These are phyloP conservation scores for Beauveria pseudobassiana DNA, from an alignment of 2,329 filamentous ascomycete species.

Conservation along the genomic window DNA sequence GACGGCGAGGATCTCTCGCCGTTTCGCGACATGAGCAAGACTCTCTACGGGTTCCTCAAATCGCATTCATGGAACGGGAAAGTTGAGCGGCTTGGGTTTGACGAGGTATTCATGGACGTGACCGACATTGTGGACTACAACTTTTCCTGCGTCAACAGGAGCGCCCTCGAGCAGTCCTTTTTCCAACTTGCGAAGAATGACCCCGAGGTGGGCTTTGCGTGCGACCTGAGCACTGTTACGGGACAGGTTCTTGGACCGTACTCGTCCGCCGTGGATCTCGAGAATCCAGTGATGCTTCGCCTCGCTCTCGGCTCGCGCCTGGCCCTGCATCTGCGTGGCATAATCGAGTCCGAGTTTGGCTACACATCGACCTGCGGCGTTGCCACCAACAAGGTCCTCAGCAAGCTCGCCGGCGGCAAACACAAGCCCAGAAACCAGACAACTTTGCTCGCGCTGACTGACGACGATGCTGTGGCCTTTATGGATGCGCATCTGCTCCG, in stretches of 20 bases:
- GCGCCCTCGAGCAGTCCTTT: conserved; percentile 61
- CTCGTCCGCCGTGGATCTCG: conserved; percentile 19
- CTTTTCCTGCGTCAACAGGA: conserved; percentile 57
- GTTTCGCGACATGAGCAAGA: conserved; percentile 82
- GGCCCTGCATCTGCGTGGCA: conserved; percentile 62
- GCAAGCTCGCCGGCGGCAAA: conserved; percentile 75
- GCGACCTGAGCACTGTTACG: conserved; percentile 60
- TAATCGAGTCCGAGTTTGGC: conserved; percentile 67
- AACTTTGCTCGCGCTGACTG: conserved; percentile 62
- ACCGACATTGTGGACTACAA: conserved; percentile 86
- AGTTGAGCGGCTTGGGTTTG: conserved; percentile 78
- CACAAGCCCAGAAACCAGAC: conserved; percentile 89
- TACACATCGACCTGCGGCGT: conserved; percentile 87
- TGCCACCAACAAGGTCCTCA: conserved; percentile 76
- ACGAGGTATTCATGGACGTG: conserved; percentile 75
- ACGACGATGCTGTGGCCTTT: conserved; percentile 53
- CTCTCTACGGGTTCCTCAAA: conserved; percentile 65
- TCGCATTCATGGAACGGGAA: conserved; percentile 69
- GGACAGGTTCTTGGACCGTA: conserved; percentile 46
- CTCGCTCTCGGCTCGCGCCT: conserved; percentile 76
- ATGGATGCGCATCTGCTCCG: conserved; percentile 70
- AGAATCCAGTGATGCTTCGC: conserved; percentile 43
- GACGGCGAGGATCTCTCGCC: conserved; percentile 79
- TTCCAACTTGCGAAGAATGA: conserved; percentile 69
- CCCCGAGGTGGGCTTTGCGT: conserved; percentile 72